Conservation (phyloP, 805 yeast species). For the Kluyveromyces nonfermentans region DNA sequence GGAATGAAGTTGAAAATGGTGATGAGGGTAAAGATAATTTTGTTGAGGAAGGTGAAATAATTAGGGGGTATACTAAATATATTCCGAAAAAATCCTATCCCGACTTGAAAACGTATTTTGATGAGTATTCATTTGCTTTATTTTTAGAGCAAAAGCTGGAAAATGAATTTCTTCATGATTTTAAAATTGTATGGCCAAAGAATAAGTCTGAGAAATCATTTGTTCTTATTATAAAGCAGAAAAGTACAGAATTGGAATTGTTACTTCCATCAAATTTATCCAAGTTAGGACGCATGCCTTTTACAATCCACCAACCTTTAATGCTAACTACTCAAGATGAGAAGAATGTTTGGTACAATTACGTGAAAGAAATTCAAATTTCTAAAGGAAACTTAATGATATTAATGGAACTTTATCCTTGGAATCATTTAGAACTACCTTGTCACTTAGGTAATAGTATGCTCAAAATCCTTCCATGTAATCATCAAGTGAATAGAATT, state of each 20-base stretch:
- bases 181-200: conserved; percentile 46
- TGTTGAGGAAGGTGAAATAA: conserved; percentile 28
- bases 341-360: conserved; percentile 52
- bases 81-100: conserved; percentile 40
- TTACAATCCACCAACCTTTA: conserved; percentile 48
- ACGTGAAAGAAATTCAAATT: conserved; percentile 36
- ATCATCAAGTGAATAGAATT: conserved; percentile 54
- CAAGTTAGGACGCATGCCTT: conserved; percentile 49
- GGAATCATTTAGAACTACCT: conserved; percentile 50
- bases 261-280: conserved; percentile 43
- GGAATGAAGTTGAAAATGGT: neutral
- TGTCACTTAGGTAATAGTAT: conserved; percentile 27
- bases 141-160: conserved; percentile 53
- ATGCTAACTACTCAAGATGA: conserved; percentile 42
- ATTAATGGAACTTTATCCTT: conserved; percentile 42
- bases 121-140: conserved; percentile 51
- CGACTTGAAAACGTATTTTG: conserved; percentile 41
- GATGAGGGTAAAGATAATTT: neutral
- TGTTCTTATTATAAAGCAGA: conserved; percentile 16
- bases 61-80: conserved; percentile 28
- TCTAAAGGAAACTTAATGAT: conserved; percentile 28
- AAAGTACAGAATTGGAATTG: conserved; percentile 35
- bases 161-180: conserved; percentile 37
- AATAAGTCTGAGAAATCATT: conserved; percentile 32
- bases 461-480: conserved; percentile 45